Base-by-base conservation (phyloP, 1,284 basidiomycete genomes). In the Blastosporella zonata region DNA sequence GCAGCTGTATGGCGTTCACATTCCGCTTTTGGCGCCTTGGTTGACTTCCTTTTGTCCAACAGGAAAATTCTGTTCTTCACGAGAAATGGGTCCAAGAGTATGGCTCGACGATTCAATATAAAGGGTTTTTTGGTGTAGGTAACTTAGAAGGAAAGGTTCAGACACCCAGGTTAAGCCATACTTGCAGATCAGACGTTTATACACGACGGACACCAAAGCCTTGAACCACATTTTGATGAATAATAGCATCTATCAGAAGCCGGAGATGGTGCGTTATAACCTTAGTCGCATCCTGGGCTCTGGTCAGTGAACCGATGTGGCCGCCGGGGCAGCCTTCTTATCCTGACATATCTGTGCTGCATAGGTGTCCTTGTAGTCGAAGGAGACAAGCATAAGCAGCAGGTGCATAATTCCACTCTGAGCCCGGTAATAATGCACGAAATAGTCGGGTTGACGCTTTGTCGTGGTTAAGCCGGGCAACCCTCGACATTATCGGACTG, bases 401-500 rank as follows among this genome's bases (percentile, higher is more conserved):
- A 79, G 67, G 78, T 75, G 52, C 20, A 59, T 47, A 21, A 25
- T 10, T 9, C 31, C 27, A 27, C 12, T 42, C 40, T 41, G 5
- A 49, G 13, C 5, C 29, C 7, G 5, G 29, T 7, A 64, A 52
- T 47, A 62, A 45, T 55, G 57, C 17, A 31, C 29, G 59, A 9
- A 49, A 49, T 18, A 62, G 54, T 1, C 63, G 58, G 2, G 59
- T 79, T 21, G 78, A 89, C 49, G 71, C 79, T 2, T 63, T 82
- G 3, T 63, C 72, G 0, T 82, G 78, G 71, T 62, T 87, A 9
- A 78, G 70, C 37, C 73, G 72, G 46, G 70, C 73, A 49, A 87
- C 86, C 0, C 66, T 88, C 28, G 85, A 89, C 56, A 71, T 87
- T 20, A 87, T 90, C 47, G 84, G 84, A 7, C 66, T 79, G 10